These are phyloP conservation scores for Oryza coarctata DNA, from an alignment of 176 grass and related monocot species.

Conservation along the genomic window DNA sequence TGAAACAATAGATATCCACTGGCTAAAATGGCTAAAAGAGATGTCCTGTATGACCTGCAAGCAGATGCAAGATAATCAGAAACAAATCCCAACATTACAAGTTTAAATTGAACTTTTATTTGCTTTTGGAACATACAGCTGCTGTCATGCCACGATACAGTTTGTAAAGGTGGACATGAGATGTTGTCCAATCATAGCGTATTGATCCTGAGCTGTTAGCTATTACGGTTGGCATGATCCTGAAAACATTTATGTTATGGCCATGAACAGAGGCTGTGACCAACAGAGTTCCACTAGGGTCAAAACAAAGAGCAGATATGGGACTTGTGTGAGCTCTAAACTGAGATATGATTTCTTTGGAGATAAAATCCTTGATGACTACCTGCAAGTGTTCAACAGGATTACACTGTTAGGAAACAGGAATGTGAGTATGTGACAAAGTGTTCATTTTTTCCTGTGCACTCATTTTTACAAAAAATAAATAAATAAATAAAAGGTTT, in stretches of 20 bases:
- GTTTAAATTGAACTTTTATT: not conserved
- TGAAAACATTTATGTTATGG: constrained; percentile 98
- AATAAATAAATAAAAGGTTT: not conserved
- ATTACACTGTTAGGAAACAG: constrained; percentile 25
- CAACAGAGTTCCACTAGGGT: constrained; percentile 92
- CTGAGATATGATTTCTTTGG: constrained; percentile 79
- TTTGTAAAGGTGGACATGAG: constrained; percentile 99
- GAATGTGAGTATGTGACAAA: not conserved
- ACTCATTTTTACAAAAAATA: constrained; percentile 24
- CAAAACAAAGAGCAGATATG: constrained; percentile 98
- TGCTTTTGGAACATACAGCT: constrained; percentile 65
- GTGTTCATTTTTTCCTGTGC: constrained; percentile 8
- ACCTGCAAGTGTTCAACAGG: constrained; percentile 57
- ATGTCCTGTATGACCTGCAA: constrained; percentile 97
- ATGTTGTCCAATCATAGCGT: constrained; percentile 74
- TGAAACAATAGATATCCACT: constrained; percentile 97
- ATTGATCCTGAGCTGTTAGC: constrained; percentile 61
- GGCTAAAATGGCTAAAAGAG: constrained; percentile 93
- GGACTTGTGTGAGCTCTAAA: constrained; percentile 98
- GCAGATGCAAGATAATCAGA: constrained; percentile 38
- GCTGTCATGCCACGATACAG: constrained; percentile 93
- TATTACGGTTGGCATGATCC: constrained; percentile 79
- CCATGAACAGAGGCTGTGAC: constrained; percentile 97
- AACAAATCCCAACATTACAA: constrained; percentile 6
- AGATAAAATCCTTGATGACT: constrained; percentile 89